A percentile compares a stretch with the other conserved stretches of the same genome.
Conservation (phyloP, 148 eudicot genomes). For the Camellia granthamiana region DNA sequence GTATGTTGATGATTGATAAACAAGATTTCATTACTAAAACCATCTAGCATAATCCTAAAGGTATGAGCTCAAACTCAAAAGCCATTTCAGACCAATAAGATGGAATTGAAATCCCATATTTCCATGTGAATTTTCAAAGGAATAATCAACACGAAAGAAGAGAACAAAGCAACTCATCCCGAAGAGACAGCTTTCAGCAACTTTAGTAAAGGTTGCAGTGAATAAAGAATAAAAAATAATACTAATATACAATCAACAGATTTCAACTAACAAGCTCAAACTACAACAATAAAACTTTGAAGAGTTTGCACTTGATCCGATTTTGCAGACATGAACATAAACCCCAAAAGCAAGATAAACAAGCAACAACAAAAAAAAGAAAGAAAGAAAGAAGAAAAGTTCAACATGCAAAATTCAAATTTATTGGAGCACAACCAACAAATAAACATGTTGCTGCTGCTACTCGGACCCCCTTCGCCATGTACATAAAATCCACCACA, state of each 20-base stretch:
- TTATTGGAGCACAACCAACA: not conserved
- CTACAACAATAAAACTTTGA: not conserved
- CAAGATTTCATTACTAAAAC: no score
- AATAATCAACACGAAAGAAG: not conserved
- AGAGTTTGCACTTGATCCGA: not conserved
- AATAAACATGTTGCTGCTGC: constrained; percentile 8
- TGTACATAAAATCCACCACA: not conserved
- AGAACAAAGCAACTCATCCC: not conserved
- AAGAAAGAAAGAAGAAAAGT: not conserved
- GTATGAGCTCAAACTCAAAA: no score
- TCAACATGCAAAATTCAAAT: not conserved
- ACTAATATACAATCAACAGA: not conserved
- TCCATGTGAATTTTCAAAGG: not conserved
- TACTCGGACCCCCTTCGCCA: not conserved
- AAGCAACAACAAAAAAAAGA: not conserved
- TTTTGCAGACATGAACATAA: not conserved
- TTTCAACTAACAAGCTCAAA: constrained; percentile 4
- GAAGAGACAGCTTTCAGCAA: not conserved
- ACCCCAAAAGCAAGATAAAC: not conserved
- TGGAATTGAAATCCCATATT: not conserved
- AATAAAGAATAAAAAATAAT: constrained; percentile 5
- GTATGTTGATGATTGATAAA: no score
- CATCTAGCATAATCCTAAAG: no score
- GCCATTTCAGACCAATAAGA: not conserved
- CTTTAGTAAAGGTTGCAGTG: not conserved